Evolutionary conservation across 2,329 filamentous ascomycete genomes (phyloP).

Genomic region (Berkeleyomyces basicola): DNA sequence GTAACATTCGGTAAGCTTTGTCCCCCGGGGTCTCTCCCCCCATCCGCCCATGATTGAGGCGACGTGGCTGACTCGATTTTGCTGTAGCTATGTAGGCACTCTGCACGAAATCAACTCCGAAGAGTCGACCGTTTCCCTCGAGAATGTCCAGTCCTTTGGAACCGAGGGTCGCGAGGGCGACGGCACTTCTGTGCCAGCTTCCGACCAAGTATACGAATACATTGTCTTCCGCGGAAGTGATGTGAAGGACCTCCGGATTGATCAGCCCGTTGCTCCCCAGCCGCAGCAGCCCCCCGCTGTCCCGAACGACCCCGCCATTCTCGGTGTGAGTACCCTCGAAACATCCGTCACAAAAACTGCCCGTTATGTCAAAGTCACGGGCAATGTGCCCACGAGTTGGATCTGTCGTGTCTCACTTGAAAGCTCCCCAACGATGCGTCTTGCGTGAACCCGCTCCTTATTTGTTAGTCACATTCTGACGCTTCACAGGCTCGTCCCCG

Average conservation of each 20-base stretch:
- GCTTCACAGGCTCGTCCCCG: conserved; percentile 13
- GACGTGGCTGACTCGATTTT: conserved; percentile 18
- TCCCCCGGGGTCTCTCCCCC: background rate
- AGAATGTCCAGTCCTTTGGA: conserved; percentile 88
- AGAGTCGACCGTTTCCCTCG: conserved; percentile 87
- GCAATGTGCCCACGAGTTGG: too few species aligned
- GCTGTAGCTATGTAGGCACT: conserved; percentile 74
- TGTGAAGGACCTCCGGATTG: conserved; percentile 93
- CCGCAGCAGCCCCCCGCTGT: conserved; percentile 53
- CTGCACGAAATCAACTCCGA: conserved; percentile 98
- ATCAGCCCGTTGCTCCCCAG: conserved; percentile 62
- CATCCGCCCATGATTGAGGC: background rate
- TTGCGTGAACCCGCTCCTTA: too few species aligned
- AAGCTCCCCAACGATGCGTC: too few species aligned
- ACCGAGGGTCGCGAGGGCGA: conserved; percentile 80
- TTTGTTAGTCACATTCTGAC: background rate
- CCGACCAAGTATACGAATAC: conserved; percentile 88
- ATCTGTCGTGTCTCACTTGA: too few species aligned
- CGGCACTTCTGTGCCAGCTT: conserved; percentile 52
- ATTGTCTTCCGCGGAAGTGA: conserved; percentile 97
- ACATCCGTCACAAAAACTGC: too few species aligned
- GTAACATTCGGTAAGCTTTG: conserved; percentile 70
- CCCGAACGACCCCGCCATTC: conserved; percentile 88
- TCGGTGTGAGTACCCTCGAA: conserved; percentile 62
- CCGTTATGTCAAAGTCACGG: too few species aligned